Conservation (phyloP, 495 filamentous ascomycete species). For the Hapsidospora chrysogenum region DNA sequence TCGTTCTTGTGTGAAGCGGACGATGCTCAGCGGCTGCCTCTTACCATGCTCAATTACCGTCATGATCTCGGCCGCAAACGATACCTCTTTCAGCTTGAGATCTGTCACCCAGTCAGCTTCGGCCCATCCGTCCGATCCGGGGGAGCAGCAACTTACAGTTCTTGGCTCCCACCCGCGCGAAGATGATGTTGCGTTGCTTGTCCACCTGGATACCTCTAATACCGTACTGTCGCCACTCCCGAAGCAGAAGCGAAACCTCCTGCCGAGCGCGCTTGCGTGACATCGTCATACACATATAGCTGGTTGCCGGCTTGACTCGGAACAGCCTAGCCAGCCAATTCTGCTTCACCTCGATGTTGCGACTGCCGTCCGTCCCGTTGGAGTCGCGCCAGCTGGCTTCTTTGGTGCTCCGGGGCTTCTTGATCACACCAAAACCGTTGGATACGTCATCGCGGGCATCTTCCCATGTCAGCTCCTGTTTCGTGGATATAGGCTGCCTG, state of each 20-base stretch:
- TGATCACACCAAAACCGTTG: too few species aligned
- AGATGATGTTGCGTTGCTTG: conserved; percentile 53
- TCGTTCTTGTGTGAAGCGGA: conserved; percentile 70
- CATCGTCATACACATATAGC: conserved; percentile 55
- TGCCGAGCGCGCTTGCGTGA: conserved; percentile 51
- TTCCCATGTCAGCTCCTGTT: background rate
- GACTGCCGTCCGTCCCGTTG: conserved; percentile 6
- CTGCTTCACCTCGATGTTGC: conserved; percentile 41
- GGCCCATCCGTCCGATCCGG: conserved; percentile 1
- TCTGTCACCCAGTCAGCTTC: conserved; percentile 26
- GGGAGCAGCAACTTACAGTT: conserved; percentile 48
- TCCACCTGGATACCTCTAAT: conserved; percentile 60
- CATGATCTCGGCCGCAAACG: conserved; percentile 70
- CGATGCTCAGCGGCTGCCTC: conserved; percentile 50
- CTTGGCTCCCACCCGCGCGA: conserved; percentile 49
- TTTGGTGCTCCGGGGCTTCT: too few species aligned
- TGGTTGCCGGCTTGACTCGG: conserved; percentile 67
- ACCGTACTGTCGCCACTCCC: conserved; percentile 66
- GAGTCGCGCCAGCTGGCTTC: conserved; percentile 1
- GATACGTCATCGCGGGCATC: conserved; percentile 1
- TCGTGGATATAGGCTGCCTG: too few species aligned
- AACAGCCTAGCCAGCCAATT: conserved; percentile 83
- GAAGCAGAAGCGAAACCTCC: conserved; percentile 55
- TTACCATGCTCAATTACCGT: conserved; percentile 67
- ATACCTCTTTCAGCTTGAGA: conserved; percentile 58